Conservation (phyloP, 768 basidiomycete species). For the Trametes cubensis region DNA sequence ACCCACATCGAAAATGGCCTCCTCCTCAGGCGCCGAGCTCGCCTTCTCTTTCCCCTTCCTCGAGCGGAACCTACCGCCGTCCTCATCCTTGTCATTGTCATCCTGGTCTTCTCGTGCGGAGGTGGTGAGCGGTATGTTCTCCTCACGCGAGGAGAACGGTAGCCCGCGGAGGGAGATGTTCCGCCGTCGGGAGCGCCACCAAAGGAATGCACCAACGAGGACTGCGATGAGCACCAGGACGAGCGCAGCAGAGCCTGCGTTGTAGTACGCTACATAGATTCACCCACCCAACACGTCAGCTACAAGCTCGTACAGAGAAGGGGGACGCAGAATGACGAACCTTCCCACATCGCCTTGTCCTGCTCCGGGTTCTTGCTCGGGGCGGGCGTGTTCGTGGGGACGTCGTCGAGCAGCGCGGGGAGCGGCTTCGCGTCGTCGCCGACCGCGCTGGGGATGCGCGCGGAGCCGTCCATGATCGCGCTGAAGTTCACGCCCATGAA, state of each 20-base stretch:
- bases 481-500: conserved; percentile 94
- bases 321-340: conserved; percentile 42
- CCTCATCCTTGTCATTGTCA: conserved; percentile 29
- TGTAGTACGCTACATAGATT: conserved; percentile 76
- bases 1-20: conserved; percentile 48
- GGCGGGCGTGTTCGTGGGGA: conserved; percentile 40
- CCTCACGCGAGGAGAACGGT: conserved; percentile 51
- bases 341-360: conserved; percentile 89
- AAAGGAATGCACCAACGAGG: conserved; percentile 74
- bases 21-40: conserved; percentile 32
- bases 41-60: conserved; percentile 43
- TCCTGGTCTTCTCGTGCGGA: conserved; percentile 29
- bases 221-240: conserved; percentile 74
- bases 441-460: conserved; percentile 77
- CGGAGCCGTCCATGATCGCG: conserved; percentile 77
- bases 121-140: conserved; percentile 68
- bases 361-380: conserved; percentile 70
- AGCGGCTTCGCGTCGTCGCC: conserved; percentile 73
- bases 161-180: conserved; percentile 41
- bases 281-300: not conserved
- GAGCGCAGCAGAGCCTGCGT: conserved; percentile 86
- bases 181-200: conserved; percentile 67
- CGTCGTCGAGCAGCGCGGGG: conserved; percentile 50
- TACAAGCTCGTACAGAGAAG: not conserved
- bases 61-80: conserved; percentile 12